Evolutionary conservation across 164 flowering plant genomes (phyloP), one percentile per base, ranked within the genome.

Genomic region (Dillenia turbinata): DNA sequence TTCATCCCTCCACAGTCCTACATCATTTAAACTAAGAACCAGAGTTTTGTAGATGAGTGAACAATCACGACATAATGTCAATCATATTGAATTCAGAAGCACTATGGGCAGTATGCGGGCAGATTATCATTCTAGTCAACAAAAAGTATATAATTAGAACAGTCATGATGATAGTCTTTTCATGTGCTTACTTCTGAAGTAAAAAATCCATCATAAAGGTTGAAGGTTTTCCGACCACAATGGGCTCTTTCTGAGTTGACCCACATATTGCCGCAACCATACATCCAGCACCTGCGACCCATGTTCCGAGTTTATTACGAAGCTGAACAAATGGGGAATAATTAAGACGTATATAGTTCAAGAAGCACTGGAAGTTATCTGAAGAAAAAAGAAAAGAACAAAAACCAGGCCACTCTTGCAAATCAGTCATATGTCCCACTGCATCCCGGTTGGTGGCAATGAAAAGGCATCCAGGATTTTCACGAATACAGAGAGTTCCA

Each of bases 381-480:
- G 22, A 19, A 19, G 22, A 19, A 19, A 19, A 19, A 19, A 19
- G 22, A 62, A 53, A 45, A 47, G n/a, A 67, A 56, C 53, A 63
- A 17, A 52, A 64, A 89, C 98, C 98, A 52, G 98, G 98, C 92
- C 95, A 89, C 72, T 94, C 98, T 83, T 94, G 97, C 66, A 79
- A 66, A 71, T 83, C 83, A 54, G 92, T 89, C 82, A 91, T 76
- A 68, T 86, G 80, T 46, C 93, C 98, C 24, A 83, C 78, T 12
- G 98, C 86, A 83, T 94, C 98, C 26, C 91, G 91, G 59, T 94
- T 88, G 44, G 96, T 92, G 26, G 98, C 98, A 65, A 92, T 80
- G 68, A 90, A 92, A 50, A 90, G 81, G 81, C 98, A 90, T 53
- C 96, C 96, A 8, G 90, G 90, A 71, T 90, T 92, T 74, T 90